Evolutionary conservation across 2,329 filamentous ascomycete genomes (phyloP), one percentile per base, ranked within the genome.

Genomic region (Aspergillus alliaceus): DNA sequence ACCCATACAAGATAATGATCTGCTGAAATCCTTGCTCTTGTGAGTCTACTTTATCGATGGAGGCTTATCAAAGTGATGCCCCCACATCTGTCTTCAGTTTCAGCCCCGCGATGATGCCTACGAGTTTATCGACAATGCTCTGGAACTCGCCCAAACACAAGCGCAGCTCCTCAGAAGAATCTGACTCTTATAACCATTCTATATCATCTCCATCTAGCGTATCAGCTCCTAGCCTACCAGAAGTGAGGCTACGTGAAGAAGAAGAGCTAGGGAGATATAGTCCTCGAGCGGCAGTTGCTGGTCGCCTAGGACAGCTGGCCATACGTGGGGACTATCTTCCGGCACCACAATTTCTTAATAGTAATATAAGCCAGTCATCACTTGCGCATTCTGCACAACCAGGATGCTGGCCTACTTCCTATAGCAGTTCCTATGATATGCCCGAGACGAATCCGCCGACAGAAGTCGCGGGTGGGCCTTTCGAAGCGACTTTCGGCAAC

Each of bases 261-360:
- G 67, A 69, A 47, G 69, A 71, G 50, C 58, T 64, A 39, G 72
- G 68, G 39, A 64, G 69, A 52, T 66, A 72, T 59, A 75, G 77
- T 58, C 76, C 76, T 53, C 72, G 71, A 53, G 69, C 73, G 27
- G 66, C 65, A 22, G 75, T 78, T 40, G 73, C 73, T 53, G 71
- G 75, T 54, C 70, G 70, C 54, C 69, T 79, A 47, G 71, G 72
- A 48, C 67, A 74, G 51, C 65, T 79, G 54, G 74, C 75, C 46
- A 70, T 79, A 54, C 69, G 70, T 32, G 71, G 68, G 50, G 70
- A 74, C 46, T 59, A 58, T 50, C 24, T 60, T 14, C 56, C 60
- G n/a, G 64, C 63, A 44, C 50, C 61, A 18, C 57, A 58, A 52
- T 39, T 51, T 34, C 59, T 57, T 46, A 61, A 58, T 56, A 46